Conservation (phyloP, 2,329 filamentous ascomycete species). For the Dothistroma pini region DNA sequence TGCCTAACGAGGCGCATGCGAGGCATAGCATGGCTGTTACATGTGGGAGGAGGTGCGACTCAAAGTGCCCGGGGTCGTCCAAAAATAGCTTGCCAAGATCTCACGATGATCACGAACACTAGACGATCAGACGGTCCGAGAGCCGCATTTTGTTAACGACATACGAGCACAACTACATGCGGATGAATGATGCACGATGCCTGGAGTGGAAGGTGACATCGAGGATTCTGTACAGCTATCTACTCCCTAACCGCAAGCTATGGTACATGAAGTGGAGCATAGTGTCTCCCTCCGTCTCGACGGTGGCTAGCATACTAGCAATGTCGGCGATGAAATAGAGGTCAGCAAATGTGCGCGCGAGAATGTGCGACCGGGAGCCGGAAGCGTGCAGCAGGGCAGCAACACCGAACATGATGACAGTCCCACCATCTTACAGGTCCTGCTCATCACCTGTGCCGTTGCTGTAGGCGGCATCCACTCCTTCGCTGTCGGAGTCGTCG, state of each 20-base stretch:
- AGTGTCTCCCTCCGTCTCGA: background rate
- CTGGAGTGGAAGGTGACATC: background rate
- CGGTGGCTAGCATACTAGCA: background rate
- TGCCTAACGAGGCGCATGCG: background rate
- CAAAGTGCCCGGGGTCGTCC: background rate
- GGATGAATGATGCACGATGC: background rate
- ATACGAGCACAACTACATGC: background rate
- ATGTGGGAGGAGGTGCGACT: background rate
- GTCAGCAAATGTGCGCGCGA: background rate
- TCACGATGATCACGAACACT: background rate
- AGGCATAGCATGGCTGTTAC: background rate
- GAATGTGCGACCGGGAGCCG: background rate
- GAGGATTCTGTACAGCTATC: background rate
- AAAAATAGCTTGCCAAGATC: background rate
- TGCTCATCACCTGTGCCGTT: background rate
- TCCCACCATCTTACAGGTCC: background rate
- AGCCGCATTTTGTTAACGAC: background rate
- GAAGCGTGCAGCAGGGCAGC: background rate
- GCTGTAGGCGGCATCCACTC: background rate
- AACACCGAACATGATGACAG: background rate
- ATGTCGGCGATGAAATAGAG: background rate
- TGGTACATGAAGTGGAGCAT: background rate
- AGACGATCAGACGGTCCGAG: background rate
- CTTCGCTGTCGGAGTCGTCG: conserved; percentile 2
- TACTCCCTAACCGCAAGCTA: background rate